phyloP scores from a whole-genome alignment of 495 filamentous ascomycete genomes.

The Trichoderma virens region DNA sequence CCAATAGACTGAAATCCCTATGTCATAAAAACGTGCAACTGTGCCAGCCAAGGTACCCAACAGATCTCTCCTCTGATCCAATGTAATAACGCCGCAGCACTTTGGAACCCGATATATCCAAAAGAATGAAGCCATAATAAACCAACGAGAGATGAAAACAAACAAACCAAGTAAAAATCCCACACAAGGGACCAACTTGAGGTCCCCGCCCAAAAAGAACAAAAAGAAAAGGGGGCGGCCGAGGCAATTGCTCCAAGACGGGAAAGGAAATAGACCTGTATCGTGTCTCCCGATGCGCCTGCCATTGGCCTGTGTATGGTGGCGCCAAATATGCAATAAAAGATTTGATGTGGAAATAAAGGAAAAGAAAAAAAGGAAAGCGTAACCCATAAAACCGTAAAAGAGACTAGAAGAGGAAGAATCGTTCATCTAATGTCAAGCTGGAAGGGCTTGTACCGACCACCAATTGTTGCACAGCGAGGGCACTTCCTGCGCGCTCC shows the following conservation, averaged over 20 bases:
- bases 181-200: background rate
- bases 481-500: constrained; percentile 56
- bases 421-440: constrained; percentile 50
- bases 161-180: background rate
- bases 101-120: background rate
- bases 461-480: constrained; percentile 56
- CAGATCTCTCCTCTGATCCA: background rate
- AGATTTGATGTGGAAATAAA: background rate
- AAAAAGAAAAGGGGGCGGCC: background rate
- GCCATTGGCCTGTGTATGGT: background rate
- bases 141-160: background rate
- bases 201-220: background rate
- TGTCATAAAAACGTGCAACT: background rate
- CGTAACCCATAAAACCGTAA: background rate
- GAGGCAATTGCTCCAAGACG: background rate
- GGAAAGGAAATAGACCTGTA: background rate
- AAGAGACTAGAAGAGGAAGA: constrained; percentile 7
- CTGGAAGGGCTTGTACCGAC: constrained; percentile 61
- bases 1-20: background rate
- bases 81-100: background rate
- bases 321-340: background rate
- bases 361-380: background rate
- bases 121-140: background rate
- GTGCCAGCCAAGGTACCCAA: background rate
- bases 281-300: constrained; percentile 7